Conservation (phyloP, 2,329 filamentous ascomycete species). For the Penicillium fuscoglaucum region DNA sequence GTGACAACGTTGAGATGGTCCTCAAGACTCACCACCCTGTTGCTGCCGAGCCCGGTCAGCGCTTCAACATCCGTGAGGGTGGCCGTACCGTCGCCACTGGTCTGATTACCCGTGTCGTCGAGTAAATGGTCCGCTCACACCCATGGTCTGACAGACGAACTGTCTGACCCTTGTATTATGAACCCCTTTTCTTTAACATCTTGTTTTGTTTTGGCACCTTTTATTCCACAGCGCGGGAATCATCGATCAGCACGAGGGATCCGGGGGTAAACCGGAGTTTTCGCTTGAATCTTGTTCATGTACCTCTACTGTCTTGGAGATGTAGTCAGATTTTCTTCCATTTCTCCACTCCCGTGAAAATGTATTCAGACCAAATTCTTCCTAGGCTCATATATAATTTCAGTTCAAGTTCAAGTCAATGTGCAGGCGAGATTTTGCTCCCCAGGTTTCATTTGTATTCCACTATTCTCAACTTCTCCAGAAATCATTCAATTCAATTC, state of each 20-base stretch:
- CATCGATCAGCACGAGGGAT: slow-evolving; percentile 33
- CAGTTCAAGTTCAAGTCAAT: slow-evolving; percentile 3
- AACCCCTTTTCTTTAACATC: slow-evolving; percentile 29
- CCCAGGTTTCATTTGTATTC: neutral
- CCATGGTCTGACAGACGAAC: slow-evolving; percentile 13
- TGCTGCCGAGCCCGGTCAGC: slow-evolving; percentile 86
- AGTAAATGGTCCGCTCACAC: slow-evolving; percentile 30
- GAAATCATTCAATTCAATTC: neutral
- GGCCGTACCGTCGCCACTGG: slow-evolving; percentile 85
- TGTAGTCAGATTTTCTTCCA: slow-evolving; percentile 27
- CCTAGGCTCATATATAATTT: slow-evolving; percentile 10
- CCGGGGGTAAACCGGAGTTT: slow-evolving; percentile 36
- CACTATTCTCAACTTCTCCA: neutral
- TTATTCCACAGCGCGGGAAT: slow-evolving; percentile 38
- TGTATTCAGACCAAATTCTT: slow-evolving; percentile 23
- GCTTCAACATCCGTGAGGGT: slow-evolving; percentile 98
- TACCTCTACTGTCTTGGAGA: slow-evolving; percentile 37
- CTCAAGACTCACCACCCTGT: slow-evolving; percentile 81
- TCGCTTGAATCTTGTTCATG: slow-evolving; percentile 37
- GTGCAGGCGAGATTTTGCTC: neutral
- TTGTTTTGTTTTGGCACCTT: slow-evolving; percentile 32
- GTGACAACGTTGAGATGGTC: slow-evolving; percentile 98
- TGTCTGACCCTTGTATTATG: slow-evolving; percentile 36
- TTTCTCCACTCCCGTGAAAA: slow-evolving; percentile 33
- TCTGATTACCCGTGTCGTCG: slow-evolving; percentile 71